Evolutionary conservation across 2,329 filamentous ascomycete genomes (phyloP).

Genomic region (Kalaharituber pfeilii): DNA sequence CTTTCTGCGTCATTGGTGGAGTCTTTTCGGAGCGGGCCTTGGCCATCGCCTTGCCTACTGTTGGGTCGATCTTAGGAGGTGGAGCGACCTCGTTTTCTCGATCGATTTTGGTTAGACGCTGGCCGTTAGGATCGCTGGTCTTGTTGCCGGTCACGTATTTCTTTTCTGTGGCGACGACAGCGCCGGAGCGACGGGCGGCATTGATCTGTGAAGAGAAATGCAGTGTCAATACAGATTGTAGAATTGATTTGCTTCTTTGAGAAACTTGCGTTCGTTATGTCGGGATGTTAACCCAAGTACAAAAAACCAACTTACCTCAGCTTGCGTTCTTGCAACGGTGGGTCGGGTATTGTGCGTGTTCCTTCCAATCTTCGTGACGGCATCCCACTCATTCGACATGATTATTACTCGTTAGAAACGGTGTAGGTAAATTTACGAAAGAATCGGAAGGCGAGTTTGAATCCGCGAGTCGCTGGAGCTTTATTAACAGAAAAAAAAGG

Average conservation of each 20-base stretch:
- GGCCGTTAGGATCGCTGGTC: constrained; percentile 51
- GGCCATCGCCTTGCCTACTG: constrained; percentile 68
- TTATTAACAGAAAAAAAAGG: background rate
- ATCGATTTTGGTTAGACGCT: constrained; percentile 95
- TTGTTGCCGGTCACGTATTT: constrained; percentile 42
- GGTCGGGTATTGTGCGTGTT: constrained; percentile 55
- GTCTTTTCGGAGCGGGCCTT: constrained; percentile 61
- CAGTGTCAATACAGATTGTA: background rate
- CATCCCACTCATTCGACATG: constrained; percentile 72
- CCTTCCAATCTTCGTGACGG: constrained; percentile 82
- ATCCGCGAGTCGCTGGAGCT: background rate
- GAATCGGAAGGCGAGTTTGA: background rate
- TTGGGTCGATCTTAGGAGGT: constrained; percentile 71
- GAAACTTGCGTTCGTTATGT: background rate
- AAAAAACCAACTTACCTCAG: constrained; percentile 25
- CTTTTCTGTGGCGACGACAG: constrained; percentile 74
- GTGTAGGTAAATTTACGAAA: background rate
- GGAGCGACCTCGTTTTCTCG: constrained; percentile 94
- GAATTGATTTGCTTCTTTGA: background rate
- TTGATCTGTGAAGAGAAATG: constrained; percentile 40
- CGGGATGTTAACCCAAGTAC: background rate
- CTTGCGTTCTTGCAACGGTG: constrained; percentile 72
- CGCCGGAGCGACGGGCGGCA: constrained; percentile 67
- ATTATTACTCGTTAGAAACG: constrained; percentile 15
- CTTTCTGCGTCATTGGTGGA: constrained; percentile 93